A percentile compares a stretch with the other conserved stretches of the same genome.
phyloP scores from a whole-genome alignment of 1,284 basidiomycete genomes.

The Ceraceosorus bombacis region DNA sequence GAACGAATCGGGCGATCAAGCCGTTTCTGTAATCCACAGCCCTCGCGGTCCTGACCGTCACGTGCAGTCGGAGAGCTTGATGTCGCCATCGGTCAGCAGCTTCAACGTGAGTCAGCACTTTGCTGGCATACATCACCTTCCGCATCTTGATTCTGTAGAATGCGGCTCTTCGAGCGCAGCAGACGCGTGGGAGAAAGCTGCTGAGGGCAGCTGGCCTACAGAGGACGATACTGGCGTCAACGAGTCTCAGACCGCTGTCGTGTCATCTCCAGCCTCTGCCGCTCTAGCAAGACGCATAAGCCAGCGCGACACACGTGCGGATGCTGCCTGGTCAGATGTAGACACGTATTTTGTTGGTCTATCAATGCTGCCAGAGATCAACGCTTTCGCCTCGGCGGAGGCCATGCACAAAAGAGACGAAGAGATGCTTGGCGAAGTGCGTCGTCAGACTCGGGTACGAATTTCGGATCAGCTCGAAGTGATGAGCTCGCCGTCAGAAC shows the following conservation, averaged over 20 bases:
- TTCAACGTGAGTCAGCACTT: background rate
- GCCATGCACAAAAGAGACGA: no score
- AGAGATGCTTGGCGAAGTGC: no score
- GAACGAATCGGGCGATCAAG: constrained; percentile 6
- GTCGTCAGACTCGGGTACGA: no score
- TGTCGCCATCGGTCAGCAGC: background rate
- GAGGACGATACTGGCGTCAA: no score
- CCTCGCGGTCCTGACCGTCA: background rate
- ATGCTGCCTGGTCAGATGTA: background rate
- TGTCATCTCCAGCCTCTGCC: background rate
- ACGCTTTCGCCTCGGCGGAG: background rate
- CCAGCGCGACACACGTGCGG: background rate
- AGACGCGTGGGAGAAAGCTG: background rate
- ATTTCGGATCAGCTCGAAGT: no score
- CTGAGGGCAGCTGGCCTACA: background rate
- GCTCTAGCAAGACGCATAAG: background rate
- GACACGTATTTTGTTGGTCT: background rate
- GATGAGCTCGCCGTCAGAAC: no score
- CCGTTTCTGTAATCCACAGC: constrained; percentile 18
- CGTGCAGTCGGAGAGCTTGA: background rate
- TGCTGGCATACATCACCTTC: background rate
- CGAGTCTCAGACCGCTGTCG: background rate
- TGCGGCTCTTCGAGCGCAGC: background rate
- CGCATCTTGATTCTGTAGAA: background rate
- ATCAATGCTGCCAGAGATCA: background rate